Base-by-base conservation (phyloP, 495 filamentous ascomycete species). In the Xylona heveae region DNA sequence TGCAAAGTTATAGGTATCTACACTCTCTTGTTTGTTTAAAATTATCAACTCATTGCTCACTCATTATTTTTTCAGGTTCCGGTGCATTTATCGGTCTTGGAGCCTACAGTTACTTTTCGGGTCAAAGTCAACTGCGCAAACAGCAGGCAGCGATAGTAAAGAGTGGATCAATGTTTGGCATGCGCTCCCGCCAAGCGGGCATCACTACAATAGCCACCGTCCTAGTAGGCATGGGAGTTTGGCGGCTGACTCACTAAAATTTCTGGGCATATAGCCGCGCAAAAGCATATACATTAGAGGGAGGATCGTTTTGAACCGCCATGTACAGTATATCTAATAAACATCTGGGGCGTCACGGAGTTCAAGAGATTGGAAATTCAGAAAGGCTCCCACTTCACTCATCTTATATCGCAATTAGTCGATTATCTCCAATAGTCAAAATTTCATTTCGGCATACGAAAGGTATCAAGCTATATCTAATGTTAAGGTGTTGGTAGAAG, bases 51-150 rank as follows among this genome's bases (percentile, higher is more conserved):
- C 18, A 20, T 20, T 37, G 17, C 32, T 45, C 27, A 50, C 24
- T 42, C 34, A 32, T 32, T 29, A 25, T 19, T 17, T 20, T 12
- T 35, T 44, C 38, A 90, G 85, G 85, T 13, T 71, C 73, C 33
- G 66, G 71, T 20, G 83, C 78, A 10, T 92, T 94, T 40, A 58
- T 88, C 27, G 84, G 83, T n/a, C 71, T 94, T 29, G 85, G 79
- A 9, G 68, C 66, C 4, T 95, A 91, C 58, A 83, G 70, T 46
- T 91, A 85, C 53, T 58, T 70, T 36, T 81, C 77, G 6, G 85
- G 85, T 21, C 75, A 73, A 42, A 50, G 53, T 24, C 78, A 90
- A 46, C 66, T 95, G 13, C 62, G 64, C 29, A 57, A 66, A 41
- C 75, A 80, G 45, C 59, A 71, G 44, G 60, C 66, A 19, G 57